Conservation (phyloP, 2,329 filamentous ascomycete genomes). For the Harringtonia lauricola region DNA sequence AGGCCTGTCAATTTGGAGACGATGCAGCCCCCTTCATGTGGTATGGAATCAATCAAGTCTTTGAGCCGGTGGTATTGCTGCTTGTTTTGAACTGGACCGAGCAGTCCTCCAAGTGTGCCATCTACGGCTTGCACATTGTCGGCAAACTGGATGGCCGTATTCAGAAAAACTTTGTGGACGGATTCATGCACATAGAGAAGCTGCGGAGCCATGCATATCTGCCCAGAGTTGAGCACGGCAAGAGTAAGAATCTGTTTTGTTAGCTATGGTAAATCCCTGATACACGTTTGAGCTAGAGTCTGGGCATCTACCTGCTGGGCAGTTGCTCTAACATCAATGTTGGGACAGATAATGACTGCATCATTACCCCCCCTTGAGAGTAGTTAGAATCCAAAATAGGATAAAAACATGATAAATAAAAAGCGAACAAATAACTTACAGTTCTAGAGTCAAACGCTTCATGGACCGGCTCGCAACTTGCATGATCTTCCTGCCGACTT, state of each 20-base stretch:
- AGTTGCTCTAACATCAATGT: conserved; percentile 29
- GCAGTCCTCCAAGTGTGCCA: conserved; percentile 16
- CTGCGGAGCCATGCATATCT: conserved; percentile 37
- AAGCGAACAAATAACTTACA: conserved; percentile 17
- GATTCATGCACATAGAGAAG: conserved; percentile 40
- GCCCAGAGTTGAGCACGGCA: neutral
- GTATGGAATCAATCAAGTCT: neutral
- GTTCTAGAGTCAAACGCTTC: conserved; percentile 50
- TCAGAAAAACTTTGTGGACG: conserved; percentile 35
- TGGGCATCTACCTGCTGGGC: conserved; percentile 16
- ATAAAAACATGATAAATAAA: neutral
- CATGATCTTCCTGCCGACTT: conserved; percentile 51
- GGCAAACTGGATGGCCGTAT: conserved; percentile 34
- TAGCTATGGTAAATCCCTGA: no score
- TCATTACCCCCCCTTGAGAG: conserved; percentile 19
- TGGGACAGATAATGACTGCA: conserved; percentile 29
- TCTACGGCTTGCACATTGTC: conserved; percentile 29
- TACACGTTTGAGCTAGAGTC: no score
- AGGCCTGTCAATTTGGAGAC: conserved; percentile 25
- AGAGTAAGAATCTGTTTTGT: no score
- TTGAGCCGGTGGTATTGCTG: conserved; percentile 38
- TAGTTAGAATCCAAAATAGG: no score
- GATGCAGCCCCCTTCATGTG: no score
- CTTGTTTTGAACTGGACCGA: conserved; percentile 47
- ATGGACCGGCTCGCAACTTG: conserved; percentile 43